A percentile compares a stretch with the other conserved stretches of the same genome.
Conservation (phyloP, 2,329 filamentous ascomycete genomes). For the Colletotrichum godetiae region DNA sequence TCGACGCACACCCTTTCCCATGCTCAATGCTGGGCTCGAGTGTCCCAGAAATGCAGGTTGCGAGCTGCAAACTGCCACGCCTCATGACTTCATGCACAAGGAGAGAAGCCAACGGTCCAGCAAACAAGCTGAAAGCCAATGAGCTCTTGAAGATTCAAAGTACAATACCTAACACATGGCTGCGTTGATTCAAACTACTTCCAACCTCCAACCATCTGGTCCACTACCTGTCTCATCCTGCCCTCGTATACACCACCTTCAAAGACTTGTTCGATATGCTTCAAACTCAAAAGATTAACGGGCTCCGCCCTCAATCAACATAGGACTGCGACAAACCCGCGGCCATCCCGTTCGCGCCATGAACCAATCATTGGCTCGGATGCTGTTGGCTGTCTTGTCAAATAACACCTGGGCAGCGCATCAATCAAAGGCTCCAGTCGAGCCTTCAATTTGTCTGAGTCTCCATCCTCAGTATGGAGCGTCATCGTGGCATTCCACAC, state of each 20-base stretch:
- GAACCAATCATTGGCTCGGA: background rate
- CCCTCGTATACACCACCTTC: background rate
- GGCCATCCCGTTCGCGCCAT: background rate
- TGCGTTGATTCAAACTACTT: background rate
- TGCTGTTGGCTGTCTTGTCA: background rate
- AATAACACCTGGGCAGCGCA: background rate
- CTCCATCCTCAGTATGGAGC: background rate
- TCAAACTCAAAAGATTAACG: slow-evolving; percentile 16
- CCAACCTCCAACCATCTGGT: background rate
- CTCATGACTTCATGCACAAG: slow-evolving; percentile 1
- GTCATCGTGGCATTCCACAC: background rate
- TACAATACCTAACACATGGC: slow-evolving; percentile 2
- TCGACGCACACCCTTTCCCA: slow-evolving; percentile 12
- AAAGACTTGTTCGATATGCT: slow-evolving; percentile 14
- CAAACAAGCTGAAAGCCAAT: background rate
- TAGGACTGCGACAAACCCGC: background rate
- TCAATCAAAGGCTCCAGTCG: background rate
- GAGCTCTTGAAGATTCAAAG: background rate
- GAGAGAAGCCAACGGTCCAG: background rate
- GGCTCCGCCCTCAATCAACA: background rate
- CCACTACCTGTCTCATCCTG: background rate
- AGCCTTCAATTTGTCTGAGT: slow-evolving; percentile 11
- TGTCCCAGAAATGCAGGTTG: slow-evolving; percentile 4
- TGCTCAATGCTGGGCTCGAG: slow-evolving; percentile 16
- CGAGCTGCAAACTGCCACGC: slow-evolving; percentile 26